Evolutionary conservation across 164 flowering plant species (phyloP), one percentile per base, ranked within the genome.

Genomic region (Houttuynia cordata): DNA sequence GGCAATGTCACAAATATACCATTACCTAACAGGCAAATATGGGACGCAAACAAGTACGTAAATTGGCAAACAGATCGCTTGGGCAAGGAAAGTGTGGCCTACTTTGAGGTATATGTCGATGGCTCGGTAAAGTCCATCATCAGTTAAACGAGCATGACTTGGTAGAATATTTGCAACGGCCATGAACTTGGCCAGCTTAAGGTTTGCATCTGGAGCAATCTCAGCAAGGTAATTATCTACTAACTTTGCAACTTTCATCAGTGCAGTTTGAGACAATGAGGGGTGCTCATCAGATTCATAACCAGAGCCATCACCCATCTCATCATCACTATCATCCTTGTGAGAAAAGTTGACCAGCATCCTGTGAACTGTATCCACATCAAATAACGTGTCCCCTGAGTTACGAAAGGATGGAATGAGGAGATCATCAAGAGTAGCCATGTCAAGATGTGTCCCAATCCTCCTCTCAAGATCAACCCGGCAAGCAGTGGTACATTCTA

Each of bases 201-300:
- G 90, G 71, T 89, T 89, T 18, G 90, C 79, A 76, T 92, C 96
- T 37, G 91, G 87, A 13, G 98, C 96, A 62, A 92, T 84, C 75
- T 92, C 96, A 13, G 94, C 94, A 24, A 92, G 86, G 74, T 85
- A 92, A 66, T 70, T 82, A 70, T 92, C 97, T 45, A 92, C 74
- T 57, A 92, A 55, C 45, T 86, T 86, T 8, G 90, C 69, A 53
- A 92, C 97, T 70, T 81, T 83, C 24, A 70, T 67, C 68, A 90
- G 61, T 58, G 91, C 82, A 51, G 76, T 74, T 57, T 85, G 88
- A 40, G 87, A 80, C n/a, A 93, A 93, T 1, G 93, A 84, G 58
- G 23, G 74, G 58, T 82, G 81, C 58, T 82, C 72, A 59, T 83
- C 96, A 20, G 77, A 86, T 62, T 84, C 91, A 71, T 76, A 85